Percentiles rank a stretch among this genome's conserved stretches.
Conservation (phyloP, 352 stramenopile genomes). For the Phytophthora pistaciae region DNA sequence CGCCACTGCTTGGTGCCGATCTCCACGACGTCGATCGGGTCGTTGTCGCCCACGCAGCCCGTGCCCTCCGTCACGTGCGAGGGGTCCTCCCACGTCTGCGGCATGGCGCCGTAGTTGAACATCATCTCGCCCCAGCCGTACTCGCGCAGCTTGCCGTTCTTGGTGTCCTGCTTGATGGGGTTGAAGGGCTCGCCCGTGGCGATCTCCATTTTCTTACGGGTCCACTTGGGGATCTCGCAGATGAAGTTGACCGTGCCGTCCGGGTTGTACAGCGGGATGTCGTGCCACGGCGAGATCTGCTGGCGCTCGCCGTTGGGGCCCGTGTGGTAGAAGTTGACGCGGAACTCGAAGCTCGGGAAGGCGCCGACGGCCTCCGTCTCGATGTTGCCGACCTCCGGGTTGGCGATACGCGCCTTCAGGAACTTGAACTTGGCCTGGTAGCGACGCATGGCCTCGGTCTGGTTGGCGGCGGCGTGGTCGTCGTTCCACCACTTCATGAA, state of each 20-base stretch:
- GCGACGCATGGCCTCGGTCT: constrained; percentile 85
- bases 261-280: constrained; percentile 95
- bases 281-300: constrained; percentile 98
- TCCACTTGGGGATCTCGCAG: constrained; percentile 99
- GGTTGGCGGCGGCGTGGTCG: constrained; percentile 68
- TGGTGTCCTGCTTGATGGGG: constrained; percentile 99
- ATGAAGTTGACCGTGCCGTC: constrained; percentile 90
- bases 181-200: constrained; percentile 96
- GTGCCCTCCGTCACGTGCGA: constrained; percentile 86
- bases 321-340: constrained; percentile 92
- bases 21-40: constrained; percentile 99
- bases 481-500: constrained; percentile 94
- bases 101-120: constrained; percentile 99
- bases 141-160: constrained; percentile 97
- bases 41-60: constrained; percentile 94
- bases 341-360: constrained; percentile 92
- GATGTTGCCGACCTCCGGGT: constrained; percentile 82
- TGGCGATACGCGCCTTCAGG: constrained; percentile 87
- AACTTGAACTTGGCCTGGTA: constrained; percentile 93
- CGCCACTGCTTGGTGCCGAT: constrained; percentile 95
- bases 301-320: constrained; percentile 71
- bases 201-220: constrained; percentile 99
- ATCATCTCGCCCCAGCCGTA: constrained; percentile 97
- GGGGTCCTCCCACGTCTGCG: constrained; percentile 99
- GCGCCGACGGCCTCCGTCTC: constrained; percentile 79